phyloP scores from a whole-genome alignment of 495 filamentous ascomycete species.

The Xeromyces bisporus region DNA sequence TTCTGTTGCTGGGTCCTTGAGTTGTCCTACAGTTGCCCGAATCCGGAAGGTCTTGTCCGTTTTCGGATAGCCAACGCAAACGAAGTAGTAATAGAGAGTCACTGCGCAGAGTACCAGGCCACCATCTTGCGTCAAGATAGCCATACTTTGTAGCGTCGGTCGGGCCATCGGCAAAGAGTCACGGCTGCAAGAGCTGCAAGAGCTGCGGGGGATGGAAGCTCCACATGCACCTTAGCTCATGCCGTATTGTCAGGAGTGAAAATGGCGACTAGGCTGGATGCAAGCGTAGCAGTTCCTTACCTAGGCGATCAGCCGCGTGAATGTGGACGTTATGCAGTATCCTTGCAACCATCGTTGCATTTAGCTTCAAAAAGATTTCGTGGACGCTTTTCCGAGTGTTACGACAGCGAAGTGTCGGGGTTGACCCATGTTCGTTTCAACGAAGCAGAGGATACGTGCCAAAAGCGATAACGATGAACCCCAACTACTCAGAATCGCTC shows the following conservation, averaged over 20 bases:
- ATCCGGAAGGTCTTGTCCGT: constrained; percentile 17
- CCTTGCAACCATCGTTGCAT: constrained; percentile 24
- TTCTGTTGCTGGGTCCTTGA: constrained; percentile 58
- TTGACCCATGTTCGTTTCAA: not conserved
- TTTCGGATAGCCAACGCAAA: constrained; percentile 14
- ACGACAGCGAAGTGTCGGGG: too few relatives aligned
- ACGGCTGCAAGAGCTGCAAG: constrained; percentile 14
- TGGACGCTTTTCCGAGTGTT: too few relatives aligned
- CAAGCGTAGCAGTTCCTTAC: constrained; percentile 16
- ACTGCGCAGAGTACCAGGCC: constrained; percentile 31
- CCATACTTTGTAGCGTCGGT: constrained; percentile 3
- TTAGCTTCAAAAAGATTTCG: too few relatives aligned
- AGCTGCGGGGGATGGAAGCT: constrained; percentile 28
- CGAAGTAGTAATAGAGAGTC: constrained; percentile 42
- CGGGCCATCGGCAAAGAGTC: constrained; percentile 12
- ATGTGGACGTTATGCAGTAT: constrained; percentile 53
- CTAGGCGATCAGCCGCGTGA: constrained; percentile 25
- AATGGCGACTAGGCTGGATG: constrained; percentile 15
- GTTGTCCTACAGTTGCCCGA: constrained; percentile 34
- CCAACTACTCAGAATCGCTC: constrained; percentile 30
- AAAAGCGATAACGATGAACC: constrained; percentile 4
- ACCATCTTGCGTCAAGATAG: constrained; percentile 45
- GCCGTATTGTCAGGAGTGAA: constrained; percentile 17
- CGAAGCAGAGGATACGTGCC: constrained; percentile 9
- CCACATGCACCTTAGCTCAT: constrained; percentile 52